Evolutionary conservation across 2,329 filamentous ascomycete genomes (phyloP), one percentile per base, ranked within the genome.

Genomic region (Botrytis galanthina): DNA sequence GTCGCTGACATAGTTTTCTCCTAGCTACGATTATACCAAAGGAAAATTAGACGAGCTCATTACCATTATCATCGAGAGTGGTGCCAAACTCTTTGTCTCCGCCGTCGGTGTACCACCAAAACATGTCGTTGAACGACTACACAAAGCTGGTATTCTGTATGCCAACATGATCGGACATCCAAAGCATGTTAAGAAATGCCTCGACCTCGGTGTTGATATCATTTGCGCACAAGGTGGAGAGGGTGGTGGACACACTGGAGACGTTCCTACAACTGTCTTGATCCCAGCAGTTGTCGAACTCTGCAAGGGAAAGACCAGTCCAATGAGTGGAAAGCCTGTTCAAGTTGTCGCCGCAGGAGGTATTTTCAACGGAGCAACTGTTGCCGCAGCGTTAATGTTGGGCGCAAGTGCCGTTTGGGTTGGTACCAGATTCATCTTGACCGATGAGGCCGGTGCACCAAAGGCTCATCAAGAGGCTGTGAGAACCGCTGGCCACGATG

Each of bases 111-210:
- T 98, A 39, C 95, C 96, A 61, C 94, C 96, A 78, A 93, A 93
- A 84, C 86, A 88, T 78, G 91, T 98, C 74, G 94, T 99, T 80
- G 94, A 98, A 78, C 92, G 89, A 82, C 90, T 99, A 64, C 96
- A 99, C 89, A 89, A 90, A 81, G 86, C 90, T 80, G 95, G 95
- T 78, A 89, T 99, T 78, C 88, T 97, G 78, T 97, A 97, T 88
- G 98, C 98, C 96, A 99, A 99, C 91, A 99, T 99, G 96, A 95
- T 99, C 82, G 96, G 96, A 78, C 96, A 99, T 88, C 95, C 96
- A 81, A 99, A 99, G 91, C 96, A 99, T 86, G 95, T 97, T 76
- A 89, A 94, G 85, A 99, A 98, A 88, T 97, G 94, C 84, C 88
- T 99, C 76, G 94, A 95, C 69, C 89, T 95, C 74, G 96, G 95